Evolutionary conservation across 2,329 filamentous ascomycete species (phyloP).

Genomic region (Grosmannia huntii): DNA sequence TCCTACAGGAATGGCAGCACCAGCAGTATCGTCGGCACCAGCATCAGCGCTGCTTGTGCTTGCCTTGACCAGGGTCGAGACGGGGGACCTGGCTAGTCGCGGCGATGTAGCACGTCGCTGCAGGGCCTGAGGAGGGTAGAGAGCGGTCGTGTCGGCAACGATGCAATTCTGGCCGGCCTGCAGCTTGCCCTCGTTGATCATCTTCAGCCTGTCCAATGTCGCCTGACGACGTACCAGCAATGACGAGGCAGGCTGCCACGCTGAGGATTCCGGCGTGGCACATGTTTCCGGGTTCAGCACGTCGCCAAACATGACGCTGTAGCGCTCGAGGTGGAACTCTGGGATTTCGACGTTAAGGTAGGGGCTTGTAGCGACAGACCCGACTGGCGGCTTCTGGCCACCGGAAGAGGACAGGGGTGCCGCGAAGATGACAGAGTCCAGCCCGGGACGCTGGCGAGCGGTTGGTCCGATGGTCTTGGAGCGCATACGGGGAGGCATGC

Average conservation of each 20-base stretch:
- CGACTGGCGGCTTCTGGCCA: neutral
- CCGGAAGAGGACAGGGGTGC: neutral
- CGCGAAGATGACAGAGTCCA: neutral
- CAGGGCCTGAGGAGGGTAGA: neutral
- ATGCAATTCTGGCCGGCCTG: constrained; percentile 18
- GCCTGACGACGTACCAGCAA: constrained; percentile 46
- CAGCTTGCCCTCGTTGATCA: constrained; percentile 32
- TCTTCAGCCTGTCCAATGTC: constrained; percentile 43
- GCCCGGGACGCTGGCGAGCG: constrained; percentile 1
- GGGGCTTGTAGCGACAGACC: constrained; percentile 14
- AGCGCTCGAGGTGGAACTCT: constrained; percentile 67
- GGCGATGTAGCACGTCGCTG: constrained; percentile 37
- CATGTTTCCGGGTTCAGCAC: constrained; percentile 38
- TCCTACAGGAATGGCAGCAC: constrained; percentile 6
- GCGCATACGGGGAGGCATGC: constrained; percentile 9
- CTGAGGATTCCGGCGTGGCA: neutral
- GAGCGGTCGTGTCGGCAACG: neutral
- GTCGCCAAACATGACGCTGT: constrained; percentile 84
- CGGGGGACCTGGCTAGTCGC: constrained; percentile 30
- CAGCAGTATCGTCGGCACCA: neutral
- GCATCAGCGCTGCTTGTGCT: no score
- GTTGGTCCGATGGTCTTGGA: constrained; percentile 12
- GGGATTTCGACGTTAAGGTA: constrained; percentile 71
- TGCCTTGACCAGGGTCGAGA: constrained; percentile 33
- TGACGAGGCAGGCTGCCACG: constrained; percentile 19